Base-by-base conservation (phyloP, 257 asterid genomes). In the Solanum pennellii region DNA sequence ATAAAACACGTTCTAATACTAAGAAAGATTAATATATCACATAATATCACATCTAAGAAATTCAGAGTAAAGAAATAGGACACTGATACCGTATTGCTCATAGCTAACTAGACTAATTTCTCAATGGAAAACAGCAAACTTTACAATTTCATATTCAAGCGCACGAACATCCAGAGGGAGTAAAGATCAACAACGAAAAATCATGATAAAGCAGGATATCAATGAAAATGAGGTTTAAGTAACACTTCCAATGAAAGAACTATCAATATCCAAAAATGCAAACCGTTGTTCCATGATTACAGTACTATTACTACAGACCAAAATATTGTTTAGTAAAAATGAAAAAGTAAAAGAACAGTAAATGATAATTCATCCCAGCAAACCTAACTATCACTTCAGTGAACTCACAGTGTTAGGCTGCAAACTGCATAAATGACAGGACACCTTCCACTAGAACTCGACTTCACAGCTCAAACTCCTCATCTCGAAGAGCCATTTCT, bases 401-500 rank as follows among this genome's bases (percentile, higher is more conserved):
- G 82, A 39, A 71, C 87, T 62, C 79, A 84, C 42, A 47, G 75
- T 68, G 68, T 41, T 65, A 66, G 59, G 87, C 62, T 13, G 82
- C 60, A 9, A 42, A 39, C 87, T 8, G 31, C 27, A 41, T 86
- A 88, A 23, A 73, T 66, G 79, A 84, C 90, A 86, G 42, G 25
- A 44, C 69, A 42, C 45, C 15, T 41, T 1, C 88, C 86, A 42
- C 90, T 47, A 42, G 66, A 89, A 86, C 85, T 83, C 89, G 76
- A 69, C 90, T 88, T 96, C 94, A 95, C 79, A 97, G 96, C 93
- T 97, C 98, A 62, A 97, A 97, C 86, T 97, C 98, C 92, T 97
- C 98, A 49, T 94, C 96, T 39, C 94, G 90, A 59, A 97, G 98
- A 88, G 98, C 98, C 92, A 96, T 84, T 88, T 97, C 99, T 0